Evolutionary conservation across 495 filamentous ascomycete species (phyloP), one percentile per base, ranked within the genome.

Genomic region (Trichoderma erinaceum): DNA sequence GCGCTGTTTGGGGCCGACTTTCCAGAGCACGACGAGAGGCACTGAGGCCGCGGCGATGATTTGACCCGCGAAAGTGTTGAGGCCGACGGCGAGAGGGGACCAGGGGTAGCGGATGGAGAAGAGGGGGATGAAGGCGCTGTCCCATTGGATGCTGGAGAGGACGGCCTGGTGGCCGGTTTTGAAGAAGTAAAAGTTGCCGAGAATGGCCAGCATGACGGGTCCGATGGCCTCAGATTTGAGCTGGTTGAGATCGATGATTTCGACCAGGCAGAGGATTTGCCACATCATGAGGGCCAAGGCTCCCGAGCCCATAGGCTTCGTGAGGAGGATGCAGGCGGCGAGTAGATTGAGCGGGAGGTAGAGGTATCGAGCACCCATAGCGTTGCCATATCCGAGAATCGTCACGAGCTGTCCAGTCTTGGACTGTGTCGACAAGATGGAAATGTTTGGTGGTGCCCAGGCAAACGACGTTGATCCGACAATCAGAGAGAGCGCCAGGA

Each of bases 111-210:
- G 84, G 73, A 98, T 86, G 3, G 87, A 86, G 61, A 87, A 84
- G 35, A 98, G 81, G 1, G 96, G 90, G 71, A 99, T 90, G 82
- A 98, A 99, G 27, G 92, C 94, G n/a, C 86, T 83, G 77, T 98
- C 93, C 95, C 95, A 99, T 73, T 99, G 96, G 75, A 99, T 96
- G 69, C 86, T 89, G 71, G 86, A 84, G 27, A 97, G 85, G 0
- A 88, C 89, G 18, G 94, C 94, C 77, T 98, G 96, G 78, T 99
- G 95, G 70, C 95, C 95, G 0, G 95, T 99, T 72, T 94, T 97
- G 87, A 99, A 99, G 82, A 89, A 99, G 80, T 97, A 87, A 76
- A 92, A 97, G 70, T 88, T 90, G 63, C 92, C 96, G 1, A 99
- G 83, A 18, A 97, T 77, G 46, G 87, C 96, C 13, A 99, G 83